Conservation (phyloP, 306 rosid species). For the Geum urbanum region DNA sequence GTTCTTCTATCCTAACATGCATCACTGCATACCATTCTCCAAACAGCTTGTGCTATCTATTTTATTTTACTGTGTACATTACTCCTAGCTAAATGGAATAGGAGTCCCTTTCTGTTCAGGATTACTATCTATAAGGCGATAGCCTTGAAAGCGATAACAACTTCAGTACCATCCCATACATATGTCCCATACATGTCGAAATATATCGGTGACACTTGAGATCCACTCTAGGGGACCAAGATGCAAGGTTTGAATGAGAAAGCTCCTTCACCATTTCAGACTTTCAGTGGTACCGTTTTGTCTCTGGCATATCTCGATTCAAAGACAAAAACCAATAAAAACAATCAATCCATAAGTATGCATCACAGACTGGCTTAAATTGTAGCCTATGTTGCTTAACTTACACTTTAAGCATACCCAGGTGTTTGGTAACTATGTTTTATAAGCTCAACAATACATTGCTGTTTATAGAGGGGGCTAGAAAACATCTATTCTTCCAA, state of each 20-base stretch:
- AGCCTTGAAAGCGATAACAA: neutral
- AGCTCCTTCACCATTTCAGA: neutral
- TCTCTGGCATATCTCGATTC: neutral
- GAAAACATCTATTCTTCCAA: no score
- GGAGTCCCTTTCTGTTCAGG: neutral
- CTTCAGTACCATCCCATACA: neutral
- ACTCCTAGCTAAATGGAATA: neutral
- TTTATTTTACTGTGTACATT: neutral
- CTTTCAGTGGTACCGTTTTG: neutral
- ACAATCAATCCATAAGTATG: neutral
- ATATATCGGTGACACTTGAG: neutral
- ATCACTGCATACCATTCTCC: no score
- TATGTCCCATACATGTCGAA: neutral
- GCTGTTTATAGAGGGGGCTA: no score
- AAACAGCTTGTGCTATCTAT: no score
- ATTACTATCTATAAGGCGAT: neutral
- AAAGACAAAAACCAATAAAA: neutral
- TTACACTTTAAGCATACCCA: no score
- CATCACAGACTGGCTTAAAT: neutral
- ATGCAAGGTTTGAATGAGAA: constrained; percentile 5
- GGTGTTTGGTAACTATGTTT: no score
- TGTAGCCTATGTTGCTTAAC: no score
- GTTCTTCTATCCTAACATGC: neutral
- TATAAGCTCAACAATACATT: no score
- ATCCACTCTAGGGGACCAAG: constrained; percentile 1